These are phyloP conservation scores for Anthracocystis walkeri DNA, from an alignment of 1,284 basidiomycete genomes.

Conservation along the genomic window DNA sequence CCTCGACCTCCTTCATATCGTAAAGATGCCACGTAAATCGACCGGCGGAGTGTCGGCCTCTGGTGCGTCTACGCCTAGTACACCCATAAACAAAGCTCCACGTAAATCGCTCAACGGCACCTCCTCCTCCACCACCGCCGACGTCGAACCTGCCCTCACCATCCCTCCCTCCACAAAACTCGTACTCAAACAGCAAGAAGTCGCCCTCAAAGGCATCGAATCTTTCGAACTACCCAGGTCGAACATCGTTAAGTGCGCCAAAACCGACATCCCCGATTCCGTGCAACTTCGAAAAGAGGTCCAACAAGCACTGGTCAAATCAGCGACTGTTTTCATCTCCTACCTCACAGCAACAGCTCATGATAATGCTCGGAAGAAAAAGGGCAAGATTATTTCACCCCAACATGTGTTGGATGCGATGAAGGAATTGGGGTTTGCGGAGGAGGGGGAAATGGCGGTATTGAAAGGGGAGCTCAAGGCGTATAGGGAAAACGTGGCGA, in stretches of 20 bases:
- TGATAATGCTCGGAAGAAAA: conserved; percentile 83
- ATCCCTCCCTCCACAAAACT: conserved; percentile 12
- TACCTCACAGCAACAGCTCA: conserved; percentile 82
- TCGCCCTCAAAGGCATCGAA: conserved; percentile 73
- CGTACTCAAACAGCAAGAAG: conserved; percentile 35
- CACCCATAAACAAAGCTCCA: conserved; percentile 4
- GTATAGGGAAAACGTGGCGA: conserved; percentile 11
- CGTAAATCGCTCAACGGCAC: conserved; percentile 10
- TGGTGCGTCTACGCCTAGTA: conserved; percentile 9
- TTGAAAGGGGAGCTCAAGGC: conserved; percentile 77
- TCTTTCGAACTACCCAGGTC: conserved; percentile 86
- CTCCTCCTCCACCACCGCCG: neutral
- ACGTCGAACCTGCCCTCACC: conserved; percentile 5
- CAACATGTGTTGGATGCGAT: conserved; percentile 88
- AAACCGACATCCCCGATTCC: conserved; percentile 80
- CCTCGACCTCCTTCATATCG: neutral
- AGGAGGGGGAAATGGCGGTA: conserved; percentile 76
- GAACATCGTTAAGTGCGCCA: conserved; percentile 83
- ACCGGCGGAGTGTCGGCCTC: conserved; percentile 6
- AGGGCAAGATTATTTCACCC: conserved; percentile 87
- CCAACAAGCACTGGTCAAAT: conserved; percentile 81
- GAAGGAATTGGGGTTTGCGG: conserved; percentile 79
- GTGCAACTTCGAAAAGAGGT: conserved; percentile 88
- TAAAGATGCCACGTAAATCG: conserved; percentile 38
- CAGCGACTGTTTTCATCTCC: conserved; percentile 90